Evolutionary conservation across 148 eudicot genomes (phyloP).

Genomic region (Amaranthus cruentus): DNA sequence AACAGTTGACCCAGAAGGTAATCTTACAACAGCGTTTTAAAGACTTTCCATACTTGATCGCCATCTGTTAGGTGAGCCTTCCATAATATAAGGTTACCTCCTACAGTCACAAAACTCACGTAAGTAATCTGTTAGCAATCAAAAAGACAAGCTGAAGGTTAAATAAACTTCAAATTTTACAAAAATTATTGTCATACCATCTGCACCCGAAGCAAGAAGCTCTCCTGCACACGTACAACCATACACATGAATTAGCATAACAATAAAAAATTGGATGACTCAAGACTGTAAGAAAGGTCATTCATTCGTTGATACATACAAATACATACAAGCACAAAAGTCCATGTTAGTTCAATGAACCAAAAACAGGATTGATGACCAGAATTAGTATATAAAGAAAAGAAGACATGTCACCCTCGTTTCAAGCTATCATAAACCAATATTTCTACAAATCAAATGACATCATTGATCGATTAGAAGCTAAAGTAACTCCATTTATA

Average conservation of each 20-base stretch:
- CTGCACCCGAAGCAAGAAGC: constrained; percentile 91
- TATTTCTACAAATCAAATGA: too few relatives aligned
- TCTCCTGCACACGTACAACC: constrained; percentile 56
- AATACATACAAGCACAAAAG: background rate
- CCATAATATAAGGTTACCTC: constrained; percentile 91
- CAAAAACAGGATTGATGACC: too few relatives aligned
- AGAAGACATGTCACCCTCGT: too few relatives aligned
- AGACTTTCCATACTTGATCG: constrained; percentile 81
- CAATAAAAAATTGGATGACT: background rate
- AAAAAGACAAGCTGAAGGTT: background rate
- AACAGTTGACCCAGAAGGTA: constrained; percentile 12
- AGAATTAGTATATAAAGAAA: too few relatives aligned
- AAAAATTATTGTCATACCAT: constrained; percentile 50
- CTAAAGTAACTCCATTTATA: too few relatives aligned
- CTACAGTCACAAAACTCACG: constrained; percentile 35
- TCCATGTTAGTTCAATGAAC: background rate
- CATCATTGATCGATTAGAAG: too few relatives aligned
- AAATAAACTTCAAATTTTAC: background rate
- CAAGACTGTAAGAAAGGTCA: background rate
- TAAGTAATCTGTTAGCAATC: constrained; percentile 10
- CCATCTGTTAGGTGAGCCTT: constrained; percentile 59
- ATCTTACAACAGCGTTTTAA: constrained; percentile 80
- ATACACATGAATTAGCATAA: constrained; percentile 12
- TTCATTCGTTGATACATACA: background rate
- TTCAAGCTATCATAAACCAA: too few relatives aligned